Base-by-base conservation (phyloP, 139 green algal genomes). In the Bryopsis sp. region DNA sequence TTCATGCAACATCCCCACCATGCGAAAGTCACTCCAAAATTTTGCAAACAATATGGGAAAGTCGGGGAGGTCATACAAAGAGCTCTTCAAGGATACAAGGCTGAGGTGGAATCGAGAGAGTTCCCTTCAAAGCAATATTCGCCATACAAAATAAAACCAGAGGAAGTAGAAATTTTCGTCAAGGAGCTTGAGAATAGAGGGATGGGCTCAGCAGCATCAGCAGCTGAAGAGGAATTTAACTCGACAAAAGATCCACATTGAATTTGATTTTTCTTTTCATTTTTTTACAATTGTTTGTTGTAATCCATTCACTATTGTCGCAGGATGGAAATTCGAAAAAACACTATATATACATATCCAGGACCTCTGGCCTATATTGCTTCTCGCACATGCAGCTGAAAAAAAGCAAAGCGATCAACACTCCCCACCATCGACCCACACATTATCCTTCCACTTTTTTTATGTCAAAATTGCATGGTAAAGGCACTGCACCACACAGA, bases 1-100 rank as follows among this genome's bases (percentile, higher is more conserved):
- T 97, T 99, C 86, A 92, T 97, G 84, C 87, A 88, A 60, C 94
- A 99, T 75, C 94, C 94, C 6, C 94, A 99, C 78, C 89, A 98
- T 59, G 89, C 85, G 62, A 96, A 97, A 78, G 90, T 99, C 35
- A 95, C 93, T 2, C 94, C 94, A 58, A 97, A 97, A 78, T 99
- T 99, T 74, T 98, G 93, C 88, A 99, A 99, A 83, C 84, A 92
- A 74, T 98, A 95, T 58, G 85, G 81, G 0, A 37, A 82, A 0
- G 86, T 96, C n/a, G 93, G 93, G 2, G 67, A 72, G 0, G 74
- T 80, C 33, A 96, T 96, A 31, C 76, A 85, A 58, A 50, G 73
- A 1, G 91, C 90, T 1, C 78, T 98, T 3, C 33, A 64, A 15
- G 48, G 79, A 28, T 99, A 94, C 80, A 58, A 81, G 0, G 68